Base-by-base conservation (phyloP, 768 basidiomycete genomes). In the Termitomyces sp. region DNA sequence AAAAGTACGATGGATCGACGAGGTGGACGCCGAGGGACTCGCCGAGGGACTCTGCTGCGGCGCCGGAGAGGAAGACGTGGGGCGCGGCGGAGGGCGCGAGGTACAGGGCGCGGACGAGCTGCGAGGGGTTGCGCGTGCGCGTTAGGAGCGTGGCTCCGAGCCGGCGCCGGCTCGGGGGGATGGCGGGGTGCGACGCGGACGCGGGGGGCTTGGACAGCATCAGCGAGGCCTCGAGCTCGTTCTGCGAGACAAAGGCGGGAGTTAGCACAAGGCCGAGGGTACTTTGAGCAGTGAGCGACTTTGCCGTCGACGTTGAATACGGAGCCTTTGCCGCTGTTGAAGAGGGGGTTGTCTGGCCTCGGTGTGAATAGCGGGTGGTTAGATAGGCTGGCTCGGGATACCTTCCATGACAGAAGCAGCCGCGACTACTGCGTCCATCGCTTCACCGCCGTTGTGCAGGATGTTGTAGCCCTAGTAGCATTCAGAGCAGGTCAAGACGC, bases 241-340 rank as follows among this genome's bases (percentile, higher is more conserved):
- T 90, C 90, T 92, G 63, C 1, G 47, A 36, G 20, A 13, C 33
- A n/a, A 52, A 29, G 28, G 41, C 20, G 12, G 12, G 37, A 10
- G 41, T 52, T 34, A 29, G 18, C 29, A 22, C 5, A 31, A 8
- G 12, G 48, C 20, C 47, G 46, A 52, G 51, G 47, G 56, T 37
- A 31, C 15, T 18, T n/a, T 28, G 5, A 41, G 46, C n/a, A 7
- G 28, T 45, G 6, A 13, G 69, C 48, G 55, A 89, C 90, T 78
- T 91, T 90, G 46, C 91, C 90, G 9, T 75, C 89, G 12, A 80
- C 72, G 62, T 92, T 93, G 74, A 91, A 93, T 18, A 93, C 90
- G 9, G 91, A 87, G 4, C 92, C 91, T 64, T 87, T 88, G 20
- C 82, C 90, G 29, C 85, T 73, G 63, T 93, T 93, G 73, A 93